phyloP scores from a whole-genome alignment of 106 monocot species.

The Dendrobium nobile region DNA sequence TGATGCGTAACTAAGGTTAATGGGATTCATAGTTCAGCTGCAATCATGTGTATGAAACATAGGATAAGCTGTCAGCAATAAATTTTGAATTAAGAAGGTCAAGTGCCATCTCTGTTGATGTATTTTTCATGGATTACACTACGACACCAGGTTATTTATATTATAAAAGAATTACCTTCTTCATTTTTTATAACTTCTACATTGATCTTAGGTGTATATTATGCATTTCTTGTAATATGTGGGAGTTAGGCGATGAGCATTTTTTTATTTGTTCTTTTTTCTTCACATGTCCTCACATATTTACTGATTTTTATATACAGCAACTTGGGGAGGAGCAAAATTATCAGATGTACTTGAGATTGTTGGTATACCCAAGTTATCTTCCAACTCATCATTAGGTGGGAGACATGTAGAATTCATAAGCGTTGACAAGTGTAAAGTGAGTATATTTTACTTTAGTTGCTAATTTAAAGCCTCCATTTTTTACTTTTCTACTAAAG shows the following conservation, averaged over 20 bases:
- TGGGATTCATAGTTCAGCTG: not conserved
- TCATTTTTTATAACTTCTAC: not conserved
- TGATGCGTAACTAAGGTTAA: not conserved
- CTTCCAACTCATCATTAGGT: slow-evolving; percentile 51
- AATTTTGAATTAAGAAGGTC: not conserved
- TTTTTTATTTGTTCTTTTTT: not conserved
- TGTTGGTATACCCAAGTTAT: slow-evolving; percentile 64
- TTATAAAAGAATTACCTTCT: not conserved
- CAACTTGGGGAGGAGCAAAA: slow-evolving; percentile 93
- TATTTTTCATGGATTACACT: not conserved
- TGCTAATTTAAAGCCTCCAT: not conserved
- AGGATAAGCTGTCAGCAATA: not conserved
- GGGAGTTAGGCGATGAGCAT: not conserved
- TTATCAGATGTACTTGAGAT: slow-evolving; percentile 78
- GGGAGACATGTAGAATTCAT: slow-evolving; percentile 89
- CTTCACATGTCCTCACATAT: not conserved
- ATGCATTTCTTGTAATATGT: not conserved
- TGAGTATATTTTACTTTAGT: slow-evolving; percentile 29
- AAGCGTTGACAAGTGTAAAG: slow-evolving; percentile 87
- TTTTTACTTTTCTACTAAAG: not conserved
- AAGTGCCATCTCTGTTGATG: not conserved
- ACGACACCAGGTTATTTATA: not conserved
- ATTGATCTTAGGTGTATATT: not conserved
- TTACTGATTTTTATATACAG: slow-evolving; percentile 19
- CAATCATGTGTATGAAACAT: not conserved